phyloP scores from a whole-genome alignment of 495 filamentous ascomycete species.

The Tuber borchii region DNA sequence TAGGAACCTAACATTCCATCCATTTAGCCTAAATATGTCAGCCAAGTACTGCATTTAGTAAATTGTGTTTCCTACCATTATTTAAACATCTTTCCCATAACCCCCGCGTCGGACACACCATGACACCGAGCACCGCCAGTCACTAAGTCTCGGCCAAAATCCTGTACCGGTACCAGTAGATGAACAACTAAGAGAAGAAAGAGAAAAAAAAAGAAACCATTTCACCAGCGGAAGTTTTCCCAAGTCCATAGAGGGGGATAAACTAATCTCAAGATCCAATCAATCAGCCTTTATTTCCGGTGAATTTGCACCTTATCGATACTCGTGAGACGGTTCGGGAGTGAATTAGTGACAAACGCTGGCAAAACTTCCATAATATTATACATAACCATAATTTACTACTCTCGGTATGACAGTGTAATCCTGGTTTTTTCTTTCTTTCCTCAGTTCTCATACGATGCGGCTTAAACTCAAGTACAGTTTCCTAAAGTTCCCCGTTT shows the following conservation, averaged over 20 bases:
- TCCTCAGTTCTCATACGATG: neutral
- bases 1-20: neutral
- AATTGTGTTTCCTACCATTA: neutral
- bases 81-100: neutral
- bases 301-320: neutral
- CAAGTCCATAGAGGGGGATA: neutral
- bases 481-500: neutral
- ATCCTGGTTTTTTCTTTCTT: neutral
- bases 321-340: neutral
- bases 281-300: neutral
- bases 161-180: neutral
- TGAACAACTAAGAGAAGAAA: neutral
- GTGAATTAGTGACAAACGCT: neutral
- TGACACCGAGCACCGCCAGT: neutral
- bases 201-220: neutral
- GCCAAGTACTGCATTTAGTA: neutral
- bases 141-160: neutral
- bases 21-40: slow-evolving; percentile 1
- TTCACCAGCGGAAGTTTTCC: neutral
- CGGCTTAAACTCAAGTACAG: neutral
- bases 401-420: neutral
- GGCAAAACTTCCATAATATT: neutral
- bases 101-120: neutral
- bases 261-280: neutral
- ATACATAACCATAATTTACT: neutral